Percentiles rank a stretch among this genome's conserved stretches.
These are phyloP conservation scores for Grosmannia clavigera DNA, from an alignment of 2,329 filamentous ascomycete genomes.

Conservation along the genomic window DNA sequence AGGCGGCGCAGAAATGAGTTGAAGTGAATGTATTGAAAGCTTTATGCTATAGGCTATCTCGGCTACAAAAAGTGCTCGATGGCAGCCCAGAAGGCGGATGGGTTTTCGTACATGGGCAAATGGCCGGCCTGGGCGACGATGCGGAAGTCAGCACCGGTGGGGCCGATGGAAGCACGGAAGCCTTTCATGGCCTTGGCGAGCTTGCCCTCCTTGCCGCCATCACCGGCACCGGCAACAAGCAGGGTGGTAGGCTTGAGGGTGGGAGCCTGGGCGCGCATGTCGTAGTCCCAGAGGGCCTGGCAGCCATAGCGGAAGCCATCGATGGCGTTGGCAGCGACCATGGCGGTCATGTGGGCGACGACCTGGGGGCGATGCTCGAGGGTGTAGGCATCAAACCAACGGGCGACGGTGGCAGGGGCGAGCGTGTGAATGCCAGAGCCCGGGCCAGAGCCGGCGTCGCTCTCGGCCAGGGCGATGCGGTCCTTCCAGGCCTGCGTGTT, in stretches of 20 bases:
- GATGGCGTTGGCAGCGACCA: constrained; percentile 58
- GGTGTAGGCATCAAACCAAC: constrained; percentile 62
- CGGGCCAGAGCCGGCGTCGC: constrained; percentile 34
- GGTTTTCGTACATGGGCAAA: constrained; percentile 65
- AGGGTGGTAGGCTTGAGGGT: constrained; percentile 45
- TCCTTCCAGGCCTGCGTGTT: constrained; percentile 75
- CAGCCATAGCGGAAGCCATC: constrained; percentile 57
- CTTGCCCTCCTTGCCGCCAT: constrained; percentile 52
- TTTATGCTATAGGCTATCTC: neutral
- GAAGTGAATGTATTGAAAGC: neutral
- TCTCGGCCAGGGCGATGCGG: constrained; percentile 55
- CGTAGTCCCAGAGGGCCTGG: constrained; percentile 59
- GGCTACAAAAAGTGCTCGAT: constrained; percentile 10
- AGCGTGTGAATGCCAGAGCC: constrained; percentile 43
- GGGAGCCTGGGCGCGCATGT: constrained; percentile 46
- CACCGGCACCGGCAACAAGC: constrained; percentile 55
- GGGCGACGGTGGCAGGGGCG: constrained; percentile 55
- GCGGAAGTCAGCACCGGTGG: constrained; percentile 43
- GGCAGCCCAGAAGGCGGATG: constrained; percentile 37
- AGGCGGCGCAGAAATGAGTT: neutral
- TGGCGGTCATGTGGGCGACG: constrained; percentile 48
- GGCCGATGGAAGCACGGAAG: constrained; percentile 49
- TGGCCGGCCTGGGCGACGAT: constrained; percentile 62
- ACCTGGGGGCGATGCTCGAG: constrained; percentile 30
- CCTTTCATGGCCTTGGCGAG: constrained; percentile 70